Evolutionary conservation across 2,329 filamentous ascomycete genomes (phyloP), one percentile per base, ranked within the genome.

Genomic region (Fusarium denticulatum): DNA sequence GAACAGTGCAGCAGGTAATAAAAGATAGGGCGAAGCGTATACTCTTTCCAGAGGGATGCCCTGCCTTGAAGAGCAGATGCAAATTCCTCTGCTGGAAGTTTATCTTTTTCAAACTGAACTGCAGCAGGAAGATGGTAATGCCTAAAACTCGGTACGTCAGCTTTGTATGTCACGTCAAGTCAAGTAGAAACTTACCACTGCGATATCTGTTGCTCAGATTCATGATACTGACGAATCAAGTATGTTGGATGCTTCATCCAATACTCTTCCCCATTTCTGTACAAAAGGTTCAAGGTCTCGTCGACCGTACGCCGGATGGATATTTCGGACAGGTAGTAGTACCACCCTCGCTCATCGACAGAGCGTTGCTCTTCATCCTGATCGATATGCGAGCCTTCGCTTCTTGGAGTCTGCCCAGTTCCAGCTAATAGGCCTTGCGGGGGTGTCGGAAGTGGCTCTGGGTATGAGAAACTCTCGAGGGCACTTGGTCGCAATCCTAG

Each of bases 241-340:
- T 60, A 65, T 6, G 45, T 16, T 4, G 63, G 55, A 15, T 71
- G 57, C 8, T 50, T 53, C 14, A 72, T 45, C 69, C 67, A 72
- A 40, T 59, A 46, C 26, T 68, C 55, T 40, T 71, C 63, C 4
- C 63, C 69, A 9, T 58, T 49, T 32, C 50, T 47, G 28, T 62
- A 67, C 16, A 71, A 26, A 22, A 64, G 39, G 24, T 40, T 43
- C 3, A 72, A 40, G 12, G 55, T 71, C 30, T 60, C 67, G 12
- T 78, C 73, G 3, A 78, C 61, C 10, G 73, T 77, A 11, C 70
- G 61, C 4, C 74, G 60, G 3, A 77, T 46, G 4, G 73, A 77
- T 18, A 77, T 77, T 30, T 77, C 69, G 5, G 74, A 70, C 0
- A 77, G 47, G 45, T 76, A 76, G 37, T 64, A 77, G 39, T 64